These are phyloP conservation scores for Mycena citricolor DNA, from an alignment of 1,284 basidiomycete species.

Conservation along the genomic window DNA sequence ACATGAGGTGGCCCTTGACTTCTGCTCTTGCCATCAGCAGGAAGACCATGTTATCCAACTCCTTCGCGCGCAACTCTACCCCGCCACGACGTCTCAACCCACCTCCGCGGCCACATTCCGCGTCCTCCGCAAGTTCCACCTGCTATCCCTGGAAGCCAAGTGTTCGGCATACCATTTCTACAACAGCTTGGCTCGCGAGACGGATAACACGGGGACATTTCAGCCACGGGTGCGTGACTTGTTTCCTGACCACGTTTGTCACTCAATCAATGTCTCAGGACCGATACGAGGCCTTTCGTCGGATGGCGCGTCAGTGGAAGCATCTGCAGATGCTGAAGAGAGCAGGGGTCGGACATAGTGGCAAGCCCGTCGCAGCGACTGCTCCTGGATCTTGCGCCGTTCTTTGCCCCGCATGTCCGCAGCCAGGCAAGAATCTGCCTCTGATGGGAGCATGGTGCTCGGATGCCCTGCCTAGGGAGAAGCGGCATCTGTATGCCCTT, in stretches of 20 bases:
- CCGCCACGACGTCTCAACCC: slow-evolving; percentile 22
- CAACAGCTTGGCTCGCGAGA: slow-evolving; percentile 13
- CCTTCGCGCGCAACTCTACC: slow-evolving; percentile 24
- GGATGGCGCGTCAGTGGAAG: slow-evolving; percentile 6
- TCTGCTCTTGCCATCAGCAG: slow-evolving; percentile 28
- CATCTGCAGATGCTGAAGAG: slow-evolving; percentile 14
- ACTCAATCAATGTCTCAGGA: background rate
- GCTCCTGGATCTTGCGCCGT: slow-evolving; percentile 26
- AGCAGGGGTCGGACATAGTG: slow-evolving; percentile 21
- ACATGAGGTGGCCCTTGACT: slow-evolving; percentile 29
- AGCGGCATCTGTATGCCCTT: slow-evolving; percentile 26
- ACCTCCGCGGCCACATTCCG: slow-evolving; percentile 13
- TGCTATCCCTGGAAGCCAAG: slow-evolving; percentile 4
- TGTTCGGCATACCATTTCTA: slow-evolving; percentile 22
- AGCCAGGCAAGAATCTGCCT: slow-evolving; percentile 1
- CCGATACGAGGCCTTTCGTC: background rate
- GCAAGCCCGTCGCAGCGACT: slow-evolving; percentile 23
- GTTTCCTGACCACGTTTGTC: too few relatives aligned
- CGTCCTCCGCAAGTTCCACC: slow-evolving; percentile 10
- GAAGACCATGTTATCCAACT: slow-evolving; percentile 23
- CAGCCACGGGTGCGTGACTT: slow-evolving; percentile 1
- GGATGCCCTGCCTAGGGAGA: background rate
- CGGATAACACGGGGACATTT: slow-evolving; percentile 21
- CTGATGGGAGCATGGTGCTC: slow-evolving; percentile 24
- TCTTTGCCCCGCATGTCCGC: slow-evolving; percentile 33